phyloP scores from a whole-genome alignment of 2,329 filamentous ascomycete species.

The Colletotrichum abscissum region DNA sequence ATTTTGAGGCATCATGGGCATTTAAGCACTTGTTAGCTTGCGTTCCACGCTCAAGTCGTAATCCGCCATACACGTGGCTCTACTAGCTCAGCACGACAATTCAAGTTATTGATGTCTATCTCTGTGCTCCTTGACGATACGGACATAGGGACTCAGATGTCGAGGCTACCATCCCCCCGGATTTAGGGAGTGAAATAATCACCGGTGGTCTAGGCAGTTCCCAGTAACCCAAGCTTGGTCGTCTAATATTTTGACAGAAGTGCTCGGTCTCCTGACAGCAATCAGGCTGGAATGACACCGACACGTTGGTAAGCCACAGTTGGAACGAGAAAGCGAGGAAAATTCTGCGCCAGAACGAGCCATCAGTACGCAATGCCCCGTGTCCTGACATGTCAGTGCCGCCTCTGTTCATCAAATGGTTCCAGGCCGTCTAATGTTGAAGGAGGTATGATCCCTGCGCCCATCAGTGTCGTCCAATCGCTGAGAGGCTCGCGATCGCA shows the following conservation, averaged over 20 bases:
- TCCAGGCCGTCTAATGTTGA: slow-evolving; percentile 5
- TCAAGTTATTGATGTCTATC: too few relatives aligned
- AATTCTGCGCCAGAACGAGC: not conserved
- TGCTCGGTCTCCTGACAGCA: not conserved
- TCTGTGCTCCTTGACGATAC: not conserved
- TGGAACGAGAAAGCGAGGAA: slow-evolving; percentile 3
- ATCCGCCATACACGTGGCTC: not conserved
- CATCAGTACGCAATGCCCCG: not conserved
- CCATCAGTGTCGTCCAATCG: slow-evolving; percentile 15
- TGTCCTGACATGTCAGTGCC: not conserved
- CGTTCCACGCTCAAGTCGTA: not conserved
- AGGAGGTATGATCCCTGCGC: not conserved
- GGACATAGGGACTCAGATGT: not conserved
- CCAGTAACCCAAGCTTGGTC: not conserved
- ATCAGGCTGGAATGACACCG: not conserved
- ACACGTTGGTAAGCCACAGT: not conserved
- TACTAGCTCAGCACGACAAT: not conserved
- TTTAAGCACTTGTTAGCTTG: not conserved
- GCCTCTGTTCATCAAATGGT: slow-evolving; percentile 8
- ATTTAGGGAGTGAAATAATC: not conserved
- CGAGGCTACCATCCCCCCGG: not conserved
- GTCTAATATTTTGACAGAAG: not conserved
- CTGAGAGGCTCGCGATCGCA: slow-evolving; percentile 3
- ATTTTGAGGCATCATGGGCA: not conserved
- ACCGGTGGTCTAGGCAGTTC: not conserved